Evolutionary conservation across 805 yeast species (phyloP).

Genomic region (Wickerhamiella dianesei): DNA sequence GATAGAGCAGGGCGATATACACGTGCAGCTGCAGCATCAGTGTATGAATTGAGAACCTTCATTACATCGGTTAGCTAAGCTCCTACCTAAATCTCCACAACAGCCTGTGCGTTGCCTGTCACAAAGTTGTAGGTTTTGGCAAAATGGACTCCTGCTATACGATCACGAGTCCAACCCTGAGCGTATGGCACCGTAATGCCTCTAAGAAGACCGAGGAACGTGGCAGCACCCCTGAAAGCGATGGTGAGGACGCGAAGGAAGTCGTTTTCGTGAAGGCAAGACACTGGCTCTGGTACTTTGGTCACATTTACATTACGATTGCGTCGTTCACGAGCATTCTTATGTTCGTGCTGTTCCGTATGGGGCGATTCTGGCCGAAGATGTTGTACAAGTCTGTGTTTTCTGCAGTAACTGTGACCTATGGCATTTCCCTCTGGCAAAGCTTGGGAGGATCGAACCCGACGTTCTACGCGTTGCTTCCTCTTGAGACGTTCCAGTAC

Average conservation of each 20-base stretch:
- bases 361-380: slow-evolving; percentile 16
- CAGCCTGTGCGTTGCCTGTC: too few species aligned
- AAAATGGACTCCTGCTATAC: background rate
- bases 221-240: background rate
- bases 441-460: slow-evolving; percentile 52
- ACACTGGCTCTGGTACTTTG: slow-evolving; percentile 10
- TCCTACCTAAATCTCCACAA: too few species aligned
- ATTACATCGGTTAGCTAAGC: too few species aligned
- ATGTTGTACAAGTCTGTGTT: slow-evolving; percentile 21
- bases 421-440: slow-evolving; percentile 18
- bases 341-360: slow-evolving; percentile 17
- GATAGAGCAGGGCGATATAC: too few species aligned
- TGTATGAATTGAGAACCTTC: too few species aligned
- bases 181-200: background rate
- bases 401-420: slow-evolving; percentile 15
- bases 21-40: too few species aligned
- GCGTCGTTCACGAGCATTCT: slow-evolving; percentile 8
- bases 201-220: background rate
- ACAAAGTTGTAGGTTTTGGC: too few species aligned
- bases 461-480: slow-evolving; percentile 45
- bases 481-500: slow-evolving; percentile 67
- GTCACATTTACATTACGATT: slow-evolving; percentile 9
- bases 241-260: background rate
- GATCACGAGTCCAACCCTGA: background rate
- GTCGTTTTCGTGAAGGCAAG: background rate